phyloP scores from a whole-genome alignment of 805 yeast genomes.

The Starmerella khaoyaiensis region DNA sequence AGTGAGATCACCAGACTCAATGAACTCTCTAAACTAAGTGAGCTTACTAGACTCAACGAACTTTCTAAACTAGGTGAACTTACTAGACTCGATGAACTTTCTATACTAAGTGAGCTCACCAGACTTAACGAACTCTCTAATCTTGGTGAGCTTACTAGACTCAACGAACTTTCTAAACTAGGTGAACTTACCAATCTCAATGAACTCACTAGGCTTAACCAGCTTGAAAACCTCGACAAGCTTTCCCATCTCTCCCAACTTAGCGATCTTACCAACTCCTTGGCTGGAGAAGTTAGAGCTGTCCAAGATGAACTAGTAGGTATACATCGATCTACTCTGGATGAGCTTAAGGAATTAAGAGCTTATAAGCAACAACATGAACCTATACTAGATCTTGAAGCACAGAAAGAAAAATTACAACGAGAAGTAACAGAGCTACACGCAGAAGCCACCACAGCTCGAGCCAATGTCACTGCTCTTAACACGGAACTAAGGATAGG shows the following conservation, averaged over 20 bases:
- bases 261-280: neutral
- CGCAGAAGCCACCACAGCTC: conserved; percentile 6
- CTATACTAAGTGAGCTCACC: conserved; percentile 3
- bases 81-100: conserved; percentile 2
- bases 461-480: conserved; percentile 11
- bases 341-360: conserved; percentile 8
- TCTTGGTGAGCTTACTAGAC: conserved; percentile 4
- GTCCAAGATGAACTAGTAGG: conserved; percentile 18
- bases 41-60: conserved; percentile 2
- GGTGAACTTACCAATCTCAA: conserved; percentile 7
- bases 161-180: neutral
- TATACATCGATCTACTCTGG: conserved; percentile 8
- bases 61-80: conserved; percentile 9
- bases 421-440: conserved; percentile 11
- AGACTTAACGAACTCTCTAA: conserved; percentile 9
- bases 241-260: neutral
- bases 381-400: conserved; percentile 1
- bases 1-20: conserved; percentile 4
- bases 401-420: conserved; percentile 3
- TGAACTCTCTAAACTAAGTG: conserved; percentile 9
- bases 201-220: conserved; percentile 4
- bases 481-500: conserved; percentile 16
- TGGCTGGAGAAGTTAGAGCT: conserved; percentile 20
- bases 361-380: conserved; percentile 1
- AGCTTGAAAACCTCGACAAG: conserved; percentile 1